Conservation (phyloP, 768 basidiomycete species). For the Termitomyces sp. region DNA sequence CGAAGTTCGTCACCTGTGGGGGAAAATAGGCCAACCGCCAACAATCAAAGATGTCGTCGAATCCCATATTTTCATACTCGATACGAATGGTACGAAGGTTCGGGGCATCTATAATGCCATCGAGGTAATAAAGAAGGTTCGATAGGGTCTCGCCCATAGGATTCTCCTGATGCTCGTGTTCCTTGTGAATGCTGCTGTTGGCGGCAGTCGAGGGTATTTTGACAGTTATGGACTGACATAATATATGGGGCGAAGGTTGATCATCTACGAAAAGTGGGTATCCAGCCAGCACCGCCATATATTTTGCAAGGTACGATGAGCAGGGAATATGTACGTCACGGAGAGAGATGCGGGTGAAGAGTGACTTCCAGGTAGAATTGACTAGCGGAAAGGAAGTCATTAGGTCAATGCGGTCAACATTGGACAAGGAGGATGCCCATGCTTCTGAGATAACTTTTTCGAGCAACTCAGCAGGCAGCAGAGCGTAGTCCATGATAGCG, state of each 20-base stretch:
- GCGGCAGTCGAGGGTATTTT: conserved; percentile 4
- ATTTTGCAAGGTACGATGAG: conserved; percentile 16
- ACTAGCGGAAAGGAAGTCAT: conserved; percentile 25
- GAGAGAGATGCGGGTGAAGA: conserved; percentile 24
- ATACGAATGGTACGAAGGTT: conserved; percentile 18
- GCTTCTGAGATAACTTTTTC: conserved; percentile 21
- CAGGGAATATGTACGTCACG: conserved; percentile 27
- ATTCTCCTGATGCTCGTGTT: background rate
- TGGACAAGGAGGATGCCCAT: conserved; percentile 24
- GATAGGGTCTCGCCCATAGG: conserved; percentile 14
- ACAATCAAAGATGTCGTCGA: conserved; percentile 17
- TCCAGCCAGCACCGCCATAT: conserved; percentile 7
- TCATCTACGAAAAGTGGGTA: background rate
- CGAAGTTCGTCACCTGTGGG: conserved; percentile 12
- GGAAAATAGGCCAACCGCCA: conserved; percentile 18
- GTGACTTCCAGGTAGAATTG: conserved; percentile 20
- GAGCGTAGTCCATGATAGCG: background rate
- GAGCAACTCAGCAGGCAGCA: conserved; percentile 7
- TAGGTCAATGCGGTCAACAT: conserved; percentile 22
- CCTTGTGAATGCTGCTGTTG: background rate
- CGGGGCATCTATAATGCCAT: conserved; percentile 11
- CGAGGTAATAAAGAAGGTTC: conserved; percentile 15
- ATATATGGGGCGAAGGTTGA: background rate
- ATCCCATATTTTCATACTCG: conserved; percentile 14
- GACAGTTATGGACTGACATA: conserved; percentile 8